Percentiles rank a stretch among this genome's conserved stretches.
Evolutionary conservation across 148 eudicot genomes (phyloP).

Genomic region (Diospyros kaki): DNA sequence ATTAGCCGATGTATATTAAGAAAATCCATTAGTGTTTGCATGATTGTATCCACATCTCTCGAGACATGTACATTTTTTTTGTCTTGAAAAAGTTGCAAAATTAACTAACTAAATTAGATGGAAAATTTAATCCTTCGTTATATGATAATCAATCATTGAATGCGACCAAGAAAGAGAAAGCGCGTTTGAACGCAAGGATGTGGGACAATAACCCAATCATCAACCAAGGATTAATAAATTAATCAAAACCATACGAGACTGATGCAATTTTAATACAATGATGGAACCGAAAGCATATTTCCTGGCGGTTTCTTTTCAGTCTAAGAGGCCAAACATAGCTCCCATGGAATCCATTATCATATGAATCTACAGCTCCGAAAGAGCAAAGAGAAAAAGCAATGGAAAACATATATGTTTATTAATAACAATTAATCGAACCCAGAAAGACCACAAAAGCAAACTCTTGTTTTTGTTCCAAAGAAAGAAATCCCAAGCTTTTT

Average conservation of each 20-base stretch:
- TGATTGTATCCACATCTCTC: too few relatives aligned
- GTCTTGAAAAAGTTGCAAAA: too few relatives aligned
- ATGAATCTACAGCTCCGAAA: slow-evolving; percentile 7
- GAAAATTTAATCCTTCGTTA: too few relatives aligned
- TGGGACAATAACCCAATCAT: not conserved
- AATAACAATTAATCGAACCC: too few relatives aligned
- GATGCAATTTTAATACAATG: not conserved
- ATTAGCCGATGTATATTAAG: too few relatives aligned
- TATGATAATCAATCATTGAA: not conserved
- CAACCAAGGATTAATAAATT: not conserved
- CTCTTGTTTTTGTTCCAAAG: not conserved
- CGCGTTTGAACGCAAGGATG: not conserved
- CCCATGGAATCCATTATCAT: not conserved
- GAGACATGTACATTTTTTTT: too few relatives aligned
- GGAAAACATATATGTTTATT: too few relatives aligned
- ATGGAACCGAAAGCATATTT: not conserved
- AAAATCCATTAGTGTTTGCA: too few relatives aligned
- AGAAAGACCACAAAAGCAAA: not conserved
- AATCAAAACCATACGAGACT: not conserved
- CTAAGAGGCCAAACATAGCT: not conserved
- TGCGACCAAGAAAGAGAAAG: not conserved
- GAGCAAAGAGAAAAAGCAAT: not conserved
- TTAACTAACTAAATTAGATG: too few relatives aligned
- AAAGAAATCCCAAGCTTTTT: not conserved
- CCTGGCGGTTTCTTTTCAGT: not conserved